Evolutionary conservation across 1,284 basidiomycete species (phyloP).

Genomic region (Melanopsichium pennsylvanicum): DNA sequence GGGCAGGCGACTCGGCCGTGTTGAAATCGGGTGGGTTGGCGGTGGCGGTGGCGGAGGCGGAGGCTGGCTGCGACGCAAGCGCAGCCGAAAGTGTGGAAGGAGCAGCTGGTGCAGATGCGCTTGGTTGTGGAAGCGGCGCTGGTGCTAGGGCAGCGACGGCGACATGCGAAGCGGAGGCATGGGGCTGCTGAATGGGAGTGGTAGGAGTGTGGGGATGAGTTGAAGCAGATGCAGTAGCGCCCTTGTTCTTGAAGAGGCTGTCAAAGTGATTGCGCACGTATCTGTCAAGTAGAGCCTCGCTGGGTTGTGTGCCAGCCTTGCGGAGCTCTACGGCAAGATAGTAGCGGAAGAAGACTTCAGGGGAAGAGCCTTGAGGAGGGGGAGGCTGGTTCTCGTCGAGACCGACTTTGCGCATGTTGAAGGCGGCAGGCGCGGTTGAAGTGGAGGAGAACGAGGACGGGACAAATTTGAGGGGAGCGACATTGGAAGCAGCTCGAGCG

Average conservation of each 20-base stretch:
- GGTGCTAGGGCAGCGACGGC: slow-evolving; percentile 35
- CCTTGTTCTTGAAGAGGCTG: slow-evolving; percentile 49
- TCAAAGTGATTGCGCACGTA: slow-evolving; percentile 61
- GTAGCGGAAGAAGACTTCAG: slow-evolving; percentile 55
- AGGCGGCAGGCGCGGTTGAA: slow-evolving; percentile 8
- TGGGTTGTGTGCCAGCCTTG: slow-evolving; percentile 54
- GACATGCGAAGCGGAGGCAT: slow-evolving; percentile 26
- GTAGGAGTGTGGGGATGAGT: neutral
- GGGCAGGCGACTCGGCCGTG: slow-evolving; percentile 27
- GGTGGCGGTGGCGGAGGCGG: neutral
- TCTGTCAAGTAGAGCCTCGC: slow-evolving; percentile 54
- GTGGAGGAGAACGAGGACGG: slow-evolving; percentile 3
- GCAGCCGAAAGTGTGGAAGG: neutral
- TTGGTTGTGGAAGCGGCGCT: slow-evolving; percentile 16
- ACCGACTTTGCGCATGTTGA: slow-evolving; percentile 50
- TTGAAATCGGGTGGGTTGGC: slow-evolving; percentile 37
- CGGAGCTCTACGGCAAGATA: slow-evolving; percentile 59
- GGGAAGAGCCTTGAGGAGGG: slow-evolving; percentile 47
- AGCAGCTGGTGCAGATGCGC: slow-evolving; percentile 3
- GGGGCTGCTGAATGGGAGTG: neutral
- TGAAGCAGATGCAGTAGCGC: neutral
- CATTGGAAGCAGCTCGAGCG: slow-evolving; percentile 21
- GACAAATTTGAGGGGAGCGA: neutral
- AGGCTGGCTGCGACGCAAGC: neutral
- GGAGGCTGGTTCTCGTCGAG: slow-evolving; percentile 52